phyloP scores from a whole-genome alignment of 139 green algal genomes.

The Medakamo hakoo region DNA sequence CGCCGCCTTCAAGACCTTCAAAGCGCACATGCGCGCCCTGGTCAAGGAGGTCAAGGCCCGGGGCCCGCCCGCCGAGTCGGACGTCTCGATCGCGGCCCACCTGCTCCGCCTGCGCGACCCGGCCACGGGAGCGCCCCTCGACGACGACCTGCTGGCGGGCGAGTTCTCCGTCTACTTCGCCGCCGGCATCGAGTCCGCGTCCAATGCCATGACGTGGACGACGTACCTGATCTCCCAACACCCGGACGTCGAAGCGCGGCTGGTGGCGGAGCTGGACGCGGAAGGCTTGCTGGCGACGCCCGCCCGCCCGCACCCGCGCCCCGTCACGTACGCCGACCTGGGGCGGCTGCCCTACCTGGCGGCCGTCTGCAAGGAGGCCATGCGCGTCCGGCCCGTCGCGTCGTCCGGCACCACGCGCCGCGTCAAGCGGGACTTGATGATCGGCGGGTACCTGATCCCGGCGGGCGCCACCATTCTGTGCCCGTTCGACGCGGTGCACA shows the following conservation, averaged over 20 bases:
- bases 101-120: conserved; percentile 14
- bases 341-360: background rate
- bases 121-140: conserved; percentile 3
- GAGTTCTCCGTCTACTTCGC: background rate
- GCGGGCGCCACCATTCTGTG: background rate
- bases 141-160: background rate
- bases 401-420: background rate
- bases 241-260: background rate
- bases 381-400: background rate
- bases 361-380: background rate
- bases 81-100: conserved; percentile 12
- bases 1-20: background rate
- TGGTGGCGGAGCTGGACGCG: background rate
- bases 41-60: conserved; percentile 7
- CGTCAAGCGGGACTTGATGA: conserved; percentile 10
- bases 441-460: background rate
- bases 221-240: conserved; percentile 1
- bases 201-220: background rate
- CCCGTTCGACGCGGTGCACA: conserved; percentile 4
- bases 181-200: background rate
- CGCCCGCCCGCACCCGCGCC: background rate
- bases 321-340: background rate
- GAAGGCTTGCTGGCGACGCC: conserved; percentile 1
- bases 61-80: background rate
- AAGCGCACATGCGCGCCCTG: conserved; percentile 7